phyloP scores from a whole-genome alignment of 1,284 basidiomycete genomes.

The Cystobasidium sp. region DNA sequence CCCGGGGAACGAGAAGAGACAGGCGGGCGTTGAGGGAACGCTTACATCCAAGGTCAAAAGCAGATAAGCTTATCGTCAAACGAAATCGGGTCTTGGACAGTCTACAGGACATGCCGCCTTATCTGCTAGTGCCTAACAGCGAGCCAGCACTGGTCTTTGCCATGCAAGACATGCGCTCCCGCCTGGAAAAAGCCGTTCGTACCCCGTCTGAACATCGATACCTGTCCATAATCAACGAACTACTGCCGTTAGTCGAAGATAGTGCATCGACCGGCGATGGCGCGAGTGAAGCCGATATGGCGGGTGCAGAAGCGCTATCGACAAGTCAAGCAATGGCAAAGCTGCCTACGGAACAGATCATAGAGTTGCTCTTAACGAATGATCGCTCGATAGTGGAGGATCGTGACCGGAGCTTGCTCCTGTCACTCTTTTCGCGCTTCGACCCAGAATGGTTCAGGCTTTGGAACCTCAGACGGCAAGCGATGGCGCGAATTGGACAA shows the following conservation, averaged over 20 bases:
- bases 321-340: background rate
- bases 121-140: background rate
- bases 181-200: background rate
- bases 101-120: conserved; percentile 1
- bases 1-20: conserved; percentile 14
- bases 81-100: background rate
- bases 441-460: conserved; percentile 17
- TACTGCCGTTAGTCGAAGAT: too few species aligned
- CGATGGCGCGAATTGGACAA: background rate
- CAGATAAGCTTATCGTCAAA: background rate
- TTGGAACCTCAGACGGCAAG: background rate
- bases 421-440: conserved; percentile 9
- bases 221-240: too few species aligned
- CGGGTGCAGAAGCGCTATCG: too few species aligned
- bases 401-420: conserved; percentile 4
- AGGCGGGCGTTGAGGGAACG: conserved; percentile 9
- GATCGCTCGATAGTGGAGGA: background rate
- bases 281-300: too few species aligned
- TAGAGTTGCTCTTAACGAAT: background rate
- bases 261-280: too few species aligned
- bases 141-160: background rate
- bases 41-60: background rate
- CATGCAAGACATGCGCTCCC: conserved; percentile 7
- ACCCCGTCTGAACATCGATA: background rate
- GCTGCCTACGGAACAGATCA: background rate